Conservation (phyloP, 2,329 filamentous ascomycete species). For the Monilinia vaccinii-corymbosi region DNA sequence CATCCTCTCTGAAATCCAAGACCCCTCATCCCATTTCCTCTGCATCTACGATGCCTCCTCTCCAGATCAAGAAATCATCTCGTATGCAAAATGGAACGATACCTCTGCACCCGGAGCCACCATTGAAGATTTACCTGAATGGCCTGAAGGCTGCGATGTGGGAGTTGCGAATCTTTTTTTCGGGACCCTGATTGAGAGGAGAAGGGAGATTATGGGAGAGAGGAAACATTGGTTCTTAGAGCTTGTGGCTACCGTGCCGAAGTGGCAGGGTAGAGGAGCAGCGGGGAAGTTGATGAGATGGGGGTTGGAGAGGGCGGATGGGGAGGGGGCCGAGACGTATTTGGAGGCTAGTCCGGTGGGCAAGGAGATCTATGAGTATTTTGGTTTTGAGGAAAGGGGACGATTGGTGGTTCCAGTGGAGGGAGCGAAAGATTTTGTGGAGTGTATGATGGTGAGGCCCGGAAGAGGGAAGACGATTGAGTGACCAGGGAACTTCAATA, state of each 20-base stretch:
- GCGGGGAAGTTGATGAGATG: constrained; percentile 37
- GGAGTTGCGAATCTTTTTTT: constrained; percentile 35
- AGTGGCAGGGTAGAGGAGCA: constrained; percentile 38
- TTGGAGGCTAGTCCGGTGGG: constrained; percentile 43
- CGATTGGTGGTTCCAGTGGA: constrained; percentile 33
- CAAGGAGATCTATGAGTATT: constrained; percentile 38
- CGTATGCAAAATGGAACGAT: constrained; percentile 41
- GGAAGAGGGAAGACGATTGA: background rate
- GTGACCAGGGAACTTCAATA: background rate
- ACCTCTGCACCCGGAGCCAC: constrained; percentile 21
- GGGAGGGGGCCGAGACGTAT: constrained; percentile 36
- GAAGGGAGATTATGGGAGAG: constrained; percentile 32
- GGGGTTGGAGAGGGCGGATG: constrained; percentile 39
- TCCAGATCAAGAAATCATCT: constrained; percentile 30
- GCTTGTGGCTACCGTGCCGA: constrained; percentile 36
- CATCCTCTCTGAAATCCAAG: constrained; percentile 33
- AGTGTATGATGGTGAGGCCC: constrained; percentile 25
- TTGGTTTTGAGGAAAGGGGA: constrained; percentile 38
- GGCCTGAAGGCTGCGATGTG: constrained; percentile 34
- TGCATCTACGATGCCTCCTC: constrained; percentile 32
- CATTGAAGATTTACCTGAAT: constrained; percentile 28
- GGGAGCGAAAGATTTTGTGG: constrained; percentile 24
- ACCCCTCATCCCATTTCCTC: constrained; percentile 33
- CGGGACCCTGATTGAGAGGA: constrained; percentile 30
- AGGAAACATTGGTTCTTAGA: constrained; percentile 42